These are phyloP conservation scores for Backusella tuberculispora DNA, from an alignment of 192 early-diverging fungal genomes.

Conservation along the genomic window DNA sequence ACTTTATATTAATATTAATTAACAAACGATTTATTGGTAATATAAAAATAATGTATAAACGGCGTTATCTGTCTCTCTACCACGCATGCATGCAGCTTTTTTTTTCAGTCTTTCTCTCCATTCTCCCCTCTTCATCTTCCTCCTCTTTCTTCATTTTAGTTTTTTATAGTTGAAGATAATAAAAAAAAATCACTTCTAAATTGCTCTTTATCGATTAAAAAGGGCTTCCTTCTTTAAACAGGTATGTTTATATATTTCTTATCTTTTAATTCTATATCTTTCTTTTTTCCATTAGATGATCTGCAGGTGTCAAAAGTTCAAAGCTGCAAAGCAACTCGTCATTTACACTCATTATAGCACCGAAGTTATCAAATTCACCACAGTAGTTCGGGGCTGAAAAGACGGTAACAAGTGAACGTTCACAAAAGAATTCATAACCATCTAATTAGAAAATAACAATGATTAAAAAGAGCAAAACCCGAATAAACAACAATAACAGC, in stretches of 20 bases:
- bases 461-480: neutral
- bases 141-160: neutral
- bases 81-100: neutral
- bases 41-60: neutral
- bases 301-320: slow-evolving; percentile 48
- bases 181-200: too few species aligned
- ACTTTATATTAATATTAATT: neutral
- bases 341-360: slow-evolving; percentile 64
- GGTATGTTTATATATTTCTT: neutral
- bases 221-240: too few species aligned
- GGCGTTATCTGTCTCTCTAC: neutral
- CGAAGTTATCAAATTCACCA: slow-evolving; percentile 40
- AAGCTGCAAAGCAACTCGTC: slow-evolving; percentile 84
- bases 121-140: neutral
- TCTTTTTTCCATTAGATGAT: slow-evolving; percentile 37
- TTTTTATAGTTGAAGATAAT: too few species aligned
- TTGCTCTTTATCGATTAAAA: too few species aligned
- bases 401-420: slow-evolving; percentile 91
- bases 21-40: neutral
- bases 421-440: slow-evolving; percentile 98
- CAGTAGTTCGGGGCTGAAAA: slow-evolving; percentile 95
- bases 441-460: slow-evolving; percentile 45
- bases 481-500: neutral
- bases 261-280: slow-evolving; percentile 13
- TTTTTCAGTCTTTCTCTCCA: neutral